Conservation (phyloP, 2,329 filamentous ascomycete genomes). For the Fusarium albidum region DNA sequence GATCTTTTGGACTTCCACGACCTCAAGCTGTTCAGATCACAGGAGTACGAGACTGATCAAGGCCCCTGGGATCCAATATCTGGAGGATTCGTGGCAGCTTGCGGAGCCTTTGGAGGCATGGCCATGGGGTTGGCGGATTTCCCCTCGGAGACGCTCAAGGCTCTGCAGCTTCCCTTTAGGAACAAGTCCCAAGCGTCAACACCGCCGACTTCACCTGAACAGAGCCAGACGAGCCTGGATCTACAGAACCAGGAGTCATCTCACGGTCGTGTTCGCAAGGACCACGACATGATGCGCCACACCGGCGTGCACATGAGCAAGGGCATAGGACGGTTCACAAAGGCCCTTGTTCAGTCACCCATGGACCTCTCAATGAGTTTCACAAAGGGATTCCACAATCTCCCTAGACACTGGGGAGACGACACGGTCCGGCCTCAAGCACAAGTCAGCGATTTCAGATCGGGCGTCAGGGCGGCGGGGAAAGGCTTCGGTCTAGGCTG, state of each 20-base stretch:
- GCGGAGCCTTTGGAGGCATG: constrained; percentile 6
- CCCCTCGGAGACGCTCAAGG: constrained; percentile 12
- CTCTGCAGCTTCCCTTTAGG: constrained; percentile 1
- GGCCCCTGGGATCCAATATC: constrained; percentile 6
- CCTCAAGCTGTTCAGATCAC: constrained; percentile 68
- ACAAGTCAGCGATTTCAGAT: constrained; percentile 79
- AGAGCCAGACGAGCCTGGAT: background rate
- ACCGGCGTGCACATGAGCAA: constrained; percentile 57
- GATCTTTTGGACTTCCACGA: background rate
- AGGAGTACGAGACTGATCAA: constrained; percentile 68
- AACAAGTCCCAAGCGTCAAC: constrained; percentile 6
- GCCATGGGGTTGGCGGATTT: constrained; percentile 13
- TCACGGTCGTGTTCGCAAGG: background rate
- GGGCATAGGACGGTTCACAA: constrained; percentile 73
- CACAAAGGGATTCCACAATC: constrained; percentile 88
- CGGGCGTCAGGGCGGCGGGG: constrained; percentile 79
- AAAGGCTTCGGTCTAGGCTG: constrained; percentile 81
- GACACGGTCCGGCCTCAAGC: constrained; percentile 78
- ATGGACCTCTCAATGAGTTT: constrained; percentile 86
- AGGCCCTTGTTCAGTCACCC: constrained; percentile 77
- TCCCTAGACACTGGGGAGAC: constrained; percentile 85
- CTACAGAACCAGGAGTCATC: background rate
- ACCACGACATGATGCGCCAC: constrained; percentile 9
- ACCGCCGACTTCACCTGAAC: background rate
- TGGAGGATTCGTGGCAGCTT: background rate